Conservation (phyloP, 768 basidiomycete species). For the Pleurotus cornucopiae region DNA sequence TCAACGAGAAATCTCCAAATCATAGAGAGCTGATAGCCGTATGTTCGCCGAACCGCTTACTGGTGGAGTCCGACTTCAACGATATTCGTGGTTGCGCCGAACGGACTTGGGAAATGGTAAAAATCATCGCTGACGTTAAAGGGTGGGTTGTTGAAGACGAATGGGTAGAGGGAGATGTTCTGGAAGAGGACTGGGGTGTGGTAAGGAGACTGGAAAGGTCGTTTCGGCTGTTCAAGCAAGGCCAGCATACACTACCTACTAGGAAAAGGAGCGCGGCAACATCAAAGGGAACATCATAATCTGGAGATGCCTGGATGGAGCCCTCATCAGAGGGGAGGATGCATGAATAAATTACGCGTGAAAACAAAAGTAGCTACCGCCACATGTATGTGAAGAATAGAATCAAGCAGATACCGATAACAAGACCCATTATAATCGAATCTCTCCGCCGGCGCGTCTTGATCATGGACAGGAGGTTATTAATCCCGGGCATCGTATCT, state of each 20-base stretch:
- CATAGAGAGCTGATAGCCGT: constrained; percentile 60
- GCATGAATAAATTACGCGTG: not conserved
- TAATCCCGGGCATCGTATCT: constrained; percentile 94
- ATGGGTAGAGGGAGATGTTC: constrained; percentile 37
- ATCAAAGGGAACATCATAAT: too few relatives aligned
- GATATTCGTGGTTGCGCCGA: constrained; percentile 52
- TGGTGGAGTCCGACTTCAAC: constrained; percentile 86
- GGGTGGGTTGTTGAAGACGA: constrained; percentile 70
- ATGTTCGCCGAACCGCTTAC: constrained; percentile 61
- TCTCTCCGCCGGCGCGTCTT: constrained; percentile 87
- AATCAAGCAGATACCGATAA: constrained; percentile 85
- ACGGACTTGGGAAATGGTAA: constrained; percentile 76
- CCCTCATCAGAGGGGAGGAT: not conserved
- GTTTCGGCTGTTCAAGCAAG: constrained; percentile 58
- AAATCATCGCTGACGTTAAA: constrained; percentile 67
- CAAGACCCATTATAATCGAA: constrained; percentile 79
- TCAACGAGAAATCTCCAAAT: constrained; percentile 70
- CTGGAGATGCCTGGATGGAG: not conserved
- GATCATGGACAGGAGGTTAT: constrained; percentile 88
- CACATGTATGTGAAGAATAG: constrained; percentile 45
- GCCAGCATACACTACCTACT: constrained; percentile 31
- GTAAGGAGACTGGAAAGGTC: constrained; percentile 68
- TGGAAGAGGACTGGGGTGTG: constrained; percentile 50
- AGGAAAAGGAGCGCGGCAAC: constrained; percentile 7
- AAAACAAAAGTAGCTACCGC: constrained; percentile 22